Evolutionary conservation across 2,329 filamentous ascomycete genomes (phyloP).

Genomic region (Penicillium fuscoglaucum): DNA sequence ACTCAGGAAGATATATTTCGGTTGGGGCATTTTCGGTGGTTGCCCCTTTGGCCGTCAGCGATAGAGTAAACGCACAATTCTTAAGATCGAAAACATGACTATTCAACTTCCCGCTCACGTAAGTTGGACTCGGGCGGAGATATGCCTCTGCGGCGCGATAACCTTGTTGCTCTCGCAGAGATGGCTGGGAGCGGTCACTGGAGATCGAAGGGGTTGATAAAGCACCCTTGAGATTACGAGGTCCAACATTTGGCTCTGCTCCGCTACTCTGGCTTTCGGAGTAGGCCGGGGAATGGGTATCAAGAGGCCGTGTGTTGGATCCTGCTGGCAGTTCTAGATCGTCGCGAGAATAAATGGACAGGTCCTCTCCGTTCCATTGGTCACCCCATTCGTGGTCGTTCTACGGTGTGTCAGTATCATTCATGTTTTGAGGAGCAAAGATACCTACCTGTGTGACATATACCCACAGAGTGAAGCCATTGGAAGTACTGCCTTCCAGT

Average conservation of each 20-base stretch:
- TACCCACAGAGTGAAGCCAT: conserved; percentile 86
- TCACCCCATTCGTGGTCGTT: conserved; percentile 90
- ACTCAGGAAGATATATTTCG: conserved; percentile 82
- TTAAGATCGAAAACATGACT: conserved; percentile 80
- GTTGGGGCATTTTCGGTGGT: conserved; percentile 70
- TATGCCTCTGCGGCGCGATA: conserved; percentile 92
- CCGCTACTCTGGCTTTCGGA: conserved; percentile 53
- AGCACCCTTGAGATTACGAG: conserved; percentile 71
- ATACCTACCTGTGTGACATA: conserved; percentile 67
- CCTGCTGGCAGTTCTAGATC: conserved; percentile 61
- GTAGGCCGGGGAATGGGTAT: conserved; percentile 53
- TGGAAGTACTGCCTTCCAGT: conserved; percentile 77
- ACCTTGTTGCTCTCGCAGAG: conserved; percentile 66
- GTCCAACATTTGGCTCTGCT: conserved; percentile 60
- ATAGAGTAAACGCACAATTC: conserved; percentile 73
- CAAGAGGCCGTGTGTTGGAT: conserved; percentile 28
- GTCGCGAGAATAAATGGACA: conserved; percentile 85
- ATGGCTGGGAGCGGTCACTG: conserved; percentile 55
- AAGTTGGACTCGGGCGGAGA: conserved; percentile 78
- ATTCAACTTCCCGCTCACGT: conserved; percentile 68
- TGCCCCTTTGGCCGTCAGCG: conserved; percentile 61
- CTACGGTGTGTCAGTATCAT: conserved; percentile 38
- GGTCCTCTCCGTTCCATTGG: conserved; percentile 95
- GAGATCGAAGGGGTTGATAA: conserved; percentile 60
- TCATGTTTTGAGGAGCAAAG: not conserved